These are phyloP conservation scores for Osmanthus fragrans DNA, from an alignment of 257 asterid genomes.

Conservation along the genomic window DNA sequence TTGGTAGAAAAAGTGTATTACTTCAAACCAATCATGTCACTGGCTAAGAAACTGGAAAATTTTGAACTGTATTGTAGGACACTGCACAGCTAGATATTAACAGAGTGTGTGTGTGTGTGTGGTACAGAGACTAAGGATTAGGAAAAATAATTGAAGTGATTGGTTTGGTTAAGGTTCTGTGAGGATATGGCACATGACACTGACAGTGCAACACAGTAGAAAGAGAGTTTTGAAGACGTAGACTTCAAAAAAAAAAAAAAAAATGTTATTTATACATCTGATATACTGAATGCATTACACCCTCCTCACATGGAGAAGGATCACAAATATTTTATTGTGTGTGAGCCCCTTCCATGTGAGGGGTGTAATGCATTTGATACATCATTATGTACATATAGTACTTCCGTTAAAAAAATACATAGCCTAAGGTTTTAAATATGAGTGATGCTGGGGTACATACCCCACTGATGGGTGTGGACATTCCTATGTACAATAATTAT, in stretches of 20 bases:
- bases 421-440: too few relatives aligned
- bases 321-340: too few relatives aligned
- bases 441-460: too few relatives aligned
- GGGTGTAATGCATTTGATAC: too few relatives aligned
- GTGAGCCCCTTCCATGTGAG: too few relatives aligned
- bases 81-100: constrained; percentile 15
- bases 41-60: constrained; percentile 7
- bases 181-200: constrained; percentile 71
- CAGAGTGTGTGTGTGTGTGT: constrained; percentile 2
- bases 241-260: neutral
- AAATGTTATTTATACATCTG: too few relatives aligned
- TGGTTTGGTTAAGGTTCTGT: constrained; percentile 33
- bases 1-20: neutral
- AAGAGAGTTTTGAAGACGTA: constrained; percentile 13
- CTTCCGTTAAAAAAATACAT: too few relatives aligned
- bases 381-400: too few relatives aligned
- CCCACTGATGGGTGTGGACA: too few relatives aligned
- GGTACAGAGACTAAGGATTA: constrained; percentile 12
- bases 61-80: constrained; percentile 8
- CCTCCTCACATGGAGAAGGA: too few relatives aligned
- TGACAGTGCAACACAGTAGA: constrained; percentile 45
- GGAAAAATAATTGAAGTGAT: constrained; percentile 22
- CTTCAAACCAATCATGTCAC: neutral
- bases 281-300: too few relatives aligned
- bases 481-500: too few relatives aligned